A percentile compares a stretch with the other conserved stretches of the same genome.
Evolutionary conservation across 2,329 filamentous ascomycete genomes (phyloP).

Genomic region (Calcarisporium arbuscula): DNA sequence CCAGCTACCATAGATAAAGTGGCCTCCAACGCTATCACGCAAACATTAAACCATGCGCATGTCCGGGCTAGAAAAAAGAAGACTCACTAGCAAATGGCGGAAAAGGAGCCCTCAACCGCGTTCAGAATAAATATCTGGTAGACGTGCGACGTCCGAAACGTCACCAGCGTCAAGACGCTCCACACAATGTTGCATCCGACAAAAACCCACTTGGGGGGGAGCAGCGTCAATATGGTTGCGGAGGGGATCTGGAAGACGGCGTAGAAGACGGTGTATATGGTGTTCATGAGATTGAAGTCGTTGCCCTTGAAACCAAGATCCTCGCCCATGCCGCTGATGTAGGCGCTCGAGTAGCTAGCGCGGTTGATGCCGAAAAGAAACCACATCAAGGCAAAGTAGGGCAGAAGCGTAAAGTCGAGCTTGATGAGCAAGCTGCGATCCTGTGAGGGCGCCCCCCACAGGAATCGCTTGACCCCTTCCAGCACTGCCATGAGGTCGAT

Average conservation of each 20-base stretch:
- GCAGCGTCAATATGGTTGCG: constrained; percentile 24
- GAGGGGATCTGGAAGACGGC: constrained; percentile 38
- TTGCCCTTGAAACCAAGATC: constrained; percentile 30
- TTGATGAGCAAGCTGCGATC: constrained; percentile 26
- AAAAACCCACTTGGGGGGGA: constrained; percentile 33
- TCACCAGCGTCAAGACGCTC: constrained; percentile 36
- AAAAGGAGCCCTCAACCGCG: constrained; percentile 37
- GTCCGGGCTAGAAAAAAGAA: background rate
- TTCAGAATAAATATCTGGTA: constrained; percentile 38
- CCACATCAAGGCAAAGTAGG: constrained; percentile 41
- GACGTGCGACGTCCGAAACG: constrained; percentile 33
- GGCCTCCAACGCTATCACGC: constrained; percentile 28
- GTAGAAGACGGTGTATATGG: constrained; percentile 30
- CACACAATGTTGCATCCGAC: constrained; percentile 34
- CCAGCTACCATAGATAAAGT: constrained; percentile 38
- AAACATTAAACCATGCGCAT: background rate
- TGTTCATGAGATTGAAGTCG: constrained; percentile 32
- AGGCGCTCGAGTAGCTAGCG: constrained; percentile 35
- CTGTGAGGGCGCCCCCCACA: constrained; percentile 3
- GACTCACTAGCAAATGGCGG: constrained; percentile 35
- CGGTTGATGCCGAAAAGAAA: constrained; percentile 39
- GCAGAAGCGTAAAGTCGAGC: constrained; percentile 33
- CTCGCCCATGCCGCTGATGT: constrained; percentile 35
- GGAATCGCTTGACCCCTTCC: too few species aligned
- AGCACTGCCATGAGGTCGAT: too few species aligned